Evolutionary conservation across 495 filamentous ascomycete genomes (phyloP), one percentile per base, ranked within the genome.

Genomic region (Lasiosphaeria ovina): DNA sequence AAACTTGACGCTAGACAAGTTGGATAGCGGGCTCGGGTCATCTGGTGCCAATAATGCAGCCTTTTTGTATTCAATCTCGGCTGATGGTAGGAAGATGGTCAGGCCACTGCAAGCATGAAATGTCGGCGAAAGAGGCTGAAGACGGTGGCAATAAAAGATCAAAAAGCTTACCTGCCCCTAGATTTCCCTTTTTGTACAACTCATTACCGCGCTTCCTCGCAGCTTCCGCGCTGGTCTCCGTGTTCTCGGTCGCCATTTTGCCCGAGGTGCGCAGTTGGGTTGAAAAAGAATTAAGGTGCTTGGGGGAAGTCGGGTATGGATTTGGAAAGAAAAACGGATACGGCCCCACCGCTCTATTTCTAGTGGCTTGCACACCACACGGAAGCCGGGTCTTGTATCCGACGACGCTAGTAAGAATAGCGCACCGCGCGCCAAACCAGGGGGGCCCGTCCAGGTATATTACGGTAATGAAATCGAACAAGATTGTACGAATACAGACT

Each of bases 1-100:
- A 35, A 75, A 74, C 44, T 66, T 60, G 47, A 64, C 66, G 54
- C 63, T 65, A 2, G 72, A 73, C 31, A 77, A 61, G 42, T 76
- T 74, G 3, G 74, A 76, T 8, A 76, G 48, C 5, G 71, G 70
- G 12, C 57, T 55, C 0, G 67, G 65, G 8, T 69, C 63, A 12
- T 54, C 52, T 14, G 68, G 70, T 17, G 62, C 68, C 10, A 72
- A 54, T 9, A 1, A 3, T 48, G 55, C 55, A 7, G 55, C 40
- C 2, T 48, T 57, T 17, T 57, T 48, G 55, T 49, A 57, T 35
- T 49, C 55, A 6, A 42, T 24, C 32, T 57, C 55, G 11, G 55
- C 55, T 48, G 35, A 24, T 24, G 24, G 24, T 24, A 24, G 24
- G 24, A 24, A 24, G 24, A 24, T 24, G 24, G 24, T 24, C 24